Evolutionary conservation across 805 yeast species (phyloP).

Genomic region (Helenozyma baotianmanensis): DNA sequence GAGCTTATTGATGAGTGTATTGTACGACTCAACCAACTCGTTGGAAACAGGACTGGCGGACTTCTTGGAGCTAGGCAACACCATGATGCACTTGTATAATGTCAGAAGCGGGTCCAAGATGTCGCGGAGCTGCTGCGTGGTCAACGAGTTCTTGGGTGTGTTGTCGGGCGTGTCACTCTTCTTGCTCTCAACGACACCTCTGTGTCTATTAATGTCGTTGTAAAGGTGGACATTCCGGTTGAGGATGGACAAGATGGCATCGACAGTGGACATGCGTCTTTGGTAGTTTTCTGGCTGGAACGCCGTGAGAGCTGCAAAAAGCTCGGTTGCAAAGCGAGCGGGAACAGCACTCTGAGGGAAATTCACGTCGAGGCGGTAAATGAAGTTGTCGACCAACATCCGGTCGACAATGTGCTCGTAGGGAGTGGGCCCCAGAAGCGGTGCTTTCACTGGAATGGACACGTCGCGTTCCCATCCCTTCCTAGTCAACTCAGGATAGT

Average conservation of each 20-base stretch:
- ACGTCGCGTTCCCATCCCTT: too few relatives aligned
- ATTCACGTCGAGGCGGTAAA: constrained; percentile 28
- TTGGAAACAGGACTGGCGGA: constrained; percentile 8
- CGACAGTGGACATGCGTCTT: constrained; percentile 26
- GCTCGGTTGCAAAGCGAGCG: constrained; percentile 22
- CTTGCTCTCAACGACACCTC: constrained; percentile 10
- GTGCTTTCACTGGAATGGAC: neutral
- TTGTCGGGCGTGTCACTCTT: constrained; percentile 17
- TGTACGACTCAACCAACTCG: constrained; percentile 20
- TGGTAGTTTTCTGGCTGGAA: constrained; percentile 11
- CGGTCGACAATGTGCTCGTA: too few relatives aligned
- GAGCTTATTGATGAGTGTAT: constrained; percentile 21
- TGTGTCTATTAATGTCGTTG: constrained; percentile 25
- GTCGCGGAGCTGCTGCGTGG: constrained; percentile 19
- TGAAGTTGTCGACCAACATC: constrained; percentile 27
- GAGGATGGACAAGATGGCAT: constrained; percentile 26
- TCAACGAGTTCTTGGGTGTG: constrained; percentile 23
- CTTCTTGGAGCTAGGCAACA: constrained; percentile 10
- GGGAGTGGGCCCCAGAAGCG: neutral
- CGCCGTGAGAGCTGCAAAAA: constrained; percentile 22
- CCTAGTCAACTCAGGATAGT: too few relatives aligned
- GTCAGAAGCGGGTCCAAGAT: constrained; percentile 18
- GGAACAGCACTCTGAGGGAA: constrained; percentile 16
- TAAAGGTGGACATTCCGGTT: constrained; percentile 24
- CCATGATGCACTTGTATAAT: constrained; percentile 22